These are phyloP conservation scores for Monosporozyma yasuniensis DNA, from an alignment of 805 yeast species.

Conservation along the genomic window DNA sequence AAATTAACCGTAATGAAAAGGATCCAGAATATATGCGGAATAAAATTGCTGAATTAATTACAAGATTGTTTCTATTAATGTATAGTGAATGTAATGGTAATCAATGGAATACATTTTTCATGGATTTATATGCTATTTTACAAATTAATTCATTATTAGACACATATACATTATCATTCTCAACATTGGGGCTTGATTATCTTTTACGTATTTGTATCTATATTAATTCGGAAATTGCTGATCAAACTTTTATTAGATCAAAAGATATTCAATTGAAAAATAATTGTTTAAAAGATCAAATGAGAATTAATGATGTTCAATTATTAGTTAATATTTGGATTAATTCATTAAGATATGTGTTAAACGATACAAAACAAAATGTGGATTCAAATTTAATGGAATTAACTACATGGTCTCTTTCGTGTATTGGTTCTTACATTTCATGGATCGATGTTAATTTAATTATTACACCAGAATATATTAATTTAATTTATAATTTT, in stretches of 20 bases:
- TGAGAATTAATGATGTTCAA: conserved; percentile 69
- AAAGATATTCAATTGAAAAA: conserved; percentile 56
- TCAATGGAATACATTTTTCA: conserved; percentile 27
- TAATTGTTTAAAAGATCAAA: conserved; percentile 67
- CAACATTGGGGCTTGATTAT: conserved; percentile 50
- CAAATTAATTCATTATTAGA: conserved; percentile 12
- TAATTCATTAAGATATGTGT: conserved; percentile 23
- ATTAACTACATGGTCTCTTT: conserved; percentile 34
- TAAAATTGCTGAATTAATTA: conserved; percentile 27
- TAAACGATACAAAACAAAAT: conserved; percentile 8
- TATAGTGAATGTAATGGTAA: conserved; percentile 26
- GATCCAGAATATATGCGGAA: conserved; percentile 29
- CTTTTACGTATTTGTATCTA: conserved; percentile 64
- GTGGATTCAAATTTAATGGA: conserved; percentile 10
- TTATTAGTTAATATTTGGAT: conserved; percentile 61
- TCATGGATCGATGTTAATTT: conserved; percentile 86
- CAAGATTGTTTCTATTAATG: conserved; percentile 27
- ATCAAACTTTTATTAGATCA: conserved; percentile 69
- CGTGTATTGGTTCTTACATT: conserved; percentile 71
- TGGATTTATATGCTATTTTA: conserved; percentile 22
- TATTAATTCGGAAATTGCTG: conserved; percentile 89
- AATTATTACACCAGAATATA: conserved; percentile 45
- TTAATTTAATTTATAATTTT: conserved; percentile 50
- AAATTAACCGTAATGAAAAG: conserved; percentile 11
- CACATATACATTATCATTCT: conserved; percentile 13